These are phyloP conservation scores for Alternaria tenuissima DNA, from an alignment of 2,329 filamentous ascomycete species.

Conservation along the genomic window DNA sequence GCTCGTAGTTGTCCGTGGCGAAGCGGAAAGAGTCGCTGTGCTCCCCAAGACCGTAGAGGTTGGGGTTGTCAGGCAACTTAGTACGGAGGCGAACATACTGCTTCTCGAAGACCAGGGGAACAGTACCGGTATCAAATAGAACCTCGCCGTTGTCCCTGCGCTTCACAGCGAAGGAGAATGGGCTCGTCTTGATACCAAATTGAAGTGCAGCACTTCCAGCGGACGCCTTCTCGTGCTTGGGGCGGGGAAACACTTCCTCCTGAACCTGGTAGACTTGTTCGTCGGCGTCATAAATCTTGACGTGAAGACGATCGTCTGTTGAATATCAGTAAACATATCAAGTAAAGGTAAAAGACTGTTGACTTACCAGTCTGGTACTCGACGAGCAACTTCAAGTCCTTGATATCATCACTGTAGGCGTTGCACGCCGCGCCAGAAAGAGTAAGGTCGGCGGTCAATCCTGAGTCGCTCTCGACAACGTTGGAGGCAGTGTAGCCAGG, in stretches of 20 bases:
- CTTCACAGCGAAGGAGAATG: slow-evolving; percentile 73
- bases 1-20: slow-evolving; percentile 71
- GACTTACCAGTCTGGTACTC: slow-evolving; percentile 67
- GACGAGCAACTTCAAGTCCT: slow-evolving; percentile 65
- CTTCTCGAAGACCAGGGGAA: slow-evolving; percentile 75
- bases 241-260: slow-evolving; percentile 71
- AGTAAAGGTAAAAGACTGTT: not conserved
- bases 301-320: slow-evolving; percentile 72
- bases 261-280: slow-evolving; percentile 78
- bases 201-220: slow-evolving; percentile 57
- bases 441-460: slow-evolving; percentile 73
- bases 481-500: slow-evolving; percentile 74
- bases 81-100: slow-evolving; percentile 80
- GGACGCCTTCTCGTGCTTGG: slow-evolving; percentile 51
- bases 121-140: slow-evolving; percentile 74
- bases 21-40: slow-evolving; percentile 75
- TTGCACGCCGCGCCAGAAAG: slow-evolving; percentile 73
- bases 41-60: slow-evolving; percentile 82
- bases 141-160: slow-evolving; percentile 66
- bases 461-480: slow-evolving; percentile 60
- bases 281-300: slow-evolving; percentile 75
- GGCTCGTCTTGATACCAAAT: slow-evolving; percentile 63
- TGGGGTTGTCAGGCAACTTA: slow-evolving; percentile 70
- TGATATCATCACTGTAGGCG: slow-evolving; percentile 66
- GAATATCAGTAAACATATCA: slow-evolving; percentile 17